Percentiles rank a stretch among this genome's conserved stretches.
phyloP scores from a whole-genome alignment of 805 yeast species.

The Alloascoidea hylecoeti region DNA sequence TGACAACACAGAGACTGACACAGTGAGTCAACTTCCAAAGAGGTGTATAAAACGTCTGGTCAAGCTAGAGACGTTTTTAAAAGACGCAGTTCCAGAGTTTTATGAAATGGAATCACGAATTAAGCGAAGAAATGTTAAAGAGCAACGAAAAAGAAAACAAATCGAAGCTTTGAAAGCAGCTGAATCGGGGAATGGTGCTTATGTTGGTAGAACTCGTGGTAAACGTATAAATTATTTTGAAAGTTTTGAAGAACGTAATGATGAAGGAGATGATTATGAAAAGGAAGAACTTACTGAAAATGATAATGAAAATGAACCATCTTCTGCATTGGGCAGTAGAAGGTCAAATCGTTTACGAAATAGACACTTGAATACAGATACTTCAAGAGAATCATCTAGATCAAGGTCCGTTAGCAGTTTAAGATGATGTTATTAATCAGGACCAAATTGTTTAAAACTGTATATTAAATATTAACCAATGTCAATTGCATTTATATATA shows the following conservation, averaged over 20 bases:
- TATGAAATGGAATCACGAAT: not conserved
- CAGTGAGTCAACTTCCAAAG: not conserved
- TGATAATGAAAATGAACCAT: no score
- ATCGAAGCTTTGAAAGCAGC: not conserved
- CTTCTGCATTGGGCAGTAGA: no score
- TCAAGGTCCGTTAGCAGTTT: no score
- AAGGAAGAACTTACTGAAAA: not conserved
- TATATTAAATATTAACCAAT: no score
- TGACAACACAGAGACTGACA: no score
- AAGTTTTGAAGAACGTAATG: not conserved
- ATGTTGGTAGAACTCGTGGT: not conserved
- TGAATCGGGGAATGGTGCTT: not conserved
- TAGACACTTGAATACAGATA: no score
- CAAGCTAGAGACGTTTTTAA: not conserved
- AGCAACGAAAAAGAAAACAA: not conserved
- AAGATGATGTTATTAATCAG: no score
- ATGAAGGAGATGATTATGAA: not conserved
- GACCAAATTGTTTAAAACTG: no score
- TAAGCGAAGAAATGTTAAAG: not conserved
- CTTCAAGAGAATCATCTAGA: no score
- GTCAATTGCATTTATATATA: no score
- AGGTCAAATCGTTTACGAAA: no score
- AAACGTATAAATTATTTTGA: not conserved
- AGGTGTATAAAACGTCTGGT: not conserved
- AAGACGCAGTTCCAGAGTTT: not conserved